Base-by-base conservation (phyloP, 768 basidiomycete species). In the Myochromella boudieri region DNA sequence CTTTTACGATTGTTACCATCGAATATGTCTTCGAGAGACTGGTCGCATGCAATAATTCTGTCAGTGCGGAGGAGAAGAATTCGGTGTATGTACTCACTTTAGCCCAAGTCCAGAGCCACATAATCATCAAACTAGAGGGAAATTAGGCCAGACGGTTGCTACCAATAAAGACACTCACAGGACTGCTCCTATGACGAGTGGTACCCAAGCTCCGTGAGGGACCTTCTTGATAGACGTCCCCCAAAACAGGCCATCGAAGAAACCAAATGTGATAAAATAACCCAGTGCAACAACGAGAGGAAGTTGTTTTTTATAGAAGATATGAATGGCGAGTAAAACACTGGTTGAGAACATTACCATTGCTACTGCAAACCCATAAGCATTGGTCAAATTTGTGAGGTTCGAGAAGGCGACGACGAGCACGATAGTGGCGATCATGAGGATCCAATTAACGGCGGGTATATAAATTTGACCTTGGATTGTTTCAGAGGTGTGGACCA, bases 41-140 rank as follows among this genome's bases (percentile, higher is more conserved):
- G n/a, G 15, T 18, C 63, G 37, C n/a, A 34, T 27, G 26, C 17
- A 2, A 25, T 31, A 31, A 22, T 6, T 6, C 37, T 3, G 6
- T 31, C 6, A 14, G 4, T n/a, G 38, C 18, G 14, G 15, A 12
- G 27, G 25, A 17, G 6, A 9, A n/a, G 1, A 21, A n/a, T n/a
- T n/a, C n/a, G n/a, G n/a, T n/a, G n/a, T n/a, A n/a, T n/a, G n/a
- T n/a, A 41, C 38, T 48, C 60, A 74, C 73, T 59, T 77, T 82
- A 14, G 76, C 81, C 82, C 83, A 85, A 3, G 79, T 78, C 82
- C 84, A 87, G 46, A 85, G 76, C 0, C 70, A 57, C 79, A 85
- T 84, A 37, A 78, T 53, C 2, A 60, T 14, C 41, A 69, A 54
- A 7, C 76, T 76, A 44, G 14, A 27, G 28, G 32, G 15, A 38